Base-by-base conservation (phyloP, 75 land plant genomes). In the Larix kaempferi region DNA sequence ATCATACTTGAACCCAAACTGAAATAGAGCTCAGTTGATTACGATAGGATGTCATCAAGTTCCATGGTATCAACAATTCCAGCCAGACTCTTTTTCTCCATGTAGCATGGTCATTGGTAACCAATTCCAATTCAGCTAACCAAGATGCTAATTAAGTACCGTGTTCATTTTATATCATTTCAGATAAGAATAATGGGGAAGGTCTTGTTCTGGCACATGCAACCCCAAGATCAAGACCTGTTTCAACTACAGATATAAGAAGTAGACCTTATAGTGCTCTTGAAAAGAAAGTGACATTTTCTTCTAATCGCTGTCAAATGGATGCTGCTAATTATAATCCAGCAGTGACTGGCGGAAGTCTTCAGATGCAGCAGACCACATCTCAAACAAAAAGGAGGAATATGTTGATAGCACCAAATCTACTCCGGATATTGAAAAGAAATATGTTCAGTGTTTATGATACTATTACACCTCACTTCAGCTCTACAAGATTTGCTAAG, bases 381-480 rank as follows among this genome's bases (percentile, higher is more conserved):
- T 69, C 22, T 19, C 49, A 69, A 41, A 33, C 6, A 7, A 69
- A 41, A 69, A 69, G 10, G 72, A 69, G 3, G 13, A 69, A 69
- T 39, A 39, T 39, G 23, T n/a, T 67, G 71, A 35, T 69, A 88
- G 79, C 77, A 82, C 82, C 44, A 74, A 80, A 71, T 80, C 79
- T 26, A 94, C 89, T 7, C 99, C 99, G 15, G 99, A 91, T 25
- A 94, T 97, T 65, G 99, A 97, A 72, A 94, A 89, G 88, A 92
- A 81, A 59, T 97, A 86, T 82, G 99, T 97, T 23, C 75, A 84
- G 84, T 73, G 99, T 97, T 63, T 97, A 97, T 71, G 92, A 97
- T 82, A 95, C 99, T 35, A 94, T 97, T 64, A 98, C 99, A 5
- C 98, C 98, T 22, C 99, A 97, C 83, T 97, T 97, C 74, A 94